These are phyloP conservation scores for Bruguiera hainesii DNA, from an alignment of 441 rosid genomes.

Conservation along the genomic window DNA sequence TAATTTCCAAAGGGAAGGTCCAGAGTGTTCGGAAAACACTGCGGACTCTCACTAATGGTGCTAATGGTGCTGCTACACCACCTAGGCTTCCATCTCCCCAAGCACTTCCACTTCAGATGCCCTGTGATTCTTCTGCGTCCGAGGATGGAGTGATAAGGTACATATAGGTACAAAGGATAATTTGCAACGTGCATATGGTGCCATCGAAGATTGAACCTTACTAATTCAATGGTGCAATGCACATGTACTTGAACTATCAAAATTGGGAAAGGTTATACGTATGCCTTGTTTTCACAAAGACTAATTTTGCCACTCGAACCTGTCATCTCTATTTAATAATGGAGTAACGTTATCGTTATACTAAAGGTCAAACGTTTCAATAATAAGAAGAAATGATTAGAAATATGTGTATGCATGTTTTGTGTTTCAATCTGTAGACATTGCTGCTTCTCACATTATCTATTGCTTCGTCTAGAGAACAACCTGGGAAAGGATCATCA, in stretches of 20 bases:
- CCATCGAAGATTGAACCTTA: too few relatives aligned
- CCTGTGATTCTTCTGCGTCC: constrained; percentile 24
- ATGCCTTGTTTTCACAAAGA: too few relatives aligned
- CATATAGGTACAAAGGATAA: too few relatives aligned
- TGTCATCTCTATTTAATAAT: too few relatives aligned
- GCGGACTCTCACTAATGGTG: constrained; percentile 35
- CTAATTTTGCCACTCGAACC: too few relatives aligned
- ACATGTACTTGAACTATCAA: too few relatives aligned
- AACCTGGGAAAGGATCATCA: constrained; percentile 16
- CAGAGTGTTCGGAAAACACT: constrained; percentile 45
- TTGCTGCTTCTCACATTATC: neutral
- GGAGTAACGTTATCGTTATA: too few relatives aligned
- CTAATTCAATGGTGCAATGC: too few relatives aligned
- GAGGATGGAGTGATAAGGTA: constrained; percentile 29
- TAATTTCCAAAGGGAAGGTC: constrained; percentile 75
- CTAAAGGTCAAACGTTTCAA: too few relatives aligned
- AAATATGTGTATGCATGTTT: neutral
- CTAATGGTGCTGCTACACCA: constrained; percentile 41
- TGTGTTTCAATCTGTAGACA: neutral
- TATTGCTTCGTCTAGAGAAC: constrained; percentile 24
- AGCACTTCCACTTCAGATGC: constrained; percentile 22
- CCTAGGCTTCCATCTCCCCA: constrained; percentile 38
- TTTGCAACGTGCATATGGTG: too few relatives aligned
- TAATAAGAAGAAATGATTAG: too few relatives aligned
- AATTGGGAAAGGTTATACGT: too few relatives aligned